Evolutionary conservation across 2,329 filamentous ascomycete species (phyloP), one percentile per base, ranked within the genome.

Genomic region (Claviceps sp.): DNA sequence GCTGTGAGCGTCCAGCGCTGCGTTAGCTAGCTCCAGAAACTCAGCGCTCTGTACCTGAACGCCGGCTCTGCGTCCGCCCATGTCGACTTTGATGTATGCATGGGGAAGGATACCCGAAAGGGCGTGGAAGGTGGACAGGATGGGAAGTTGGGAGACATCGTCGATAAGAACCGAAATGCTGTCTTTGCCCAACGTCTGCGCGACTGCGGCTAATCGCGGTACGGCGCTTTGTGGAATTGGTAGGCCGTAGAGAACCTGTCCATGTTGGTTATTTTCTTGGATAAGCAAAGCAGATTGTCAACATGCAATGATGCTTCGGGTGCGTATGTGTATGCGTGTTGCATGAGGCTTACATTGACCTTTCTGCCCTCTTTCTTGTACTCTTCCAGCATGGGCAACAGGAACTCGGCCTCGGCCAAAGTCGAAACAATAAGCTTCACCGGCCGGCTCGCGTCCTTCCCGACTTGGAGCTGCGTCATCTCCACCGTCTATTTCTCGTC

Each of bases 41-140:
- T 84, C 63, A 1, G 64, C 59, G 1, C 63, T 60, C 54, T 79
- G 75, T 2, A 65, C 66, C 1, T 71, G 61, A 0, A 89, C 72
- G 20, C 87, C 87, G 0, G 87, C 85, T 16, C 87, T 81, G 60
- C 81, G 74, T 58, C 81, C 81, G 11, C 85, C 85, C 49, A 85
- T 82, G 62, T 91, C 85, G 41, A 91, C 77, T 60, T 90, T 90
- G 60, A 90, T 70, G 61, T 82, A 87, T 14, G 86, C 70, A 0
- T 71, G 72, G 3, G 81, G 76, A 1, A 68, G 63, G 47, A 70
- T 67, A 16, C 73, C 75, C 1, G 72, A 70, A 1, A 67, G 59
- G 3, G 64, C 60, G 42, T 70, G 67, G 5, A 74, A 61, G 0
- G 68, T 61, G n/a, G 79, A 65, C 5, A 73, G 66, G 40, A 66